Conservation (phyloP, 2,329 filamentous ascomycete species). For the Penicillium sp. region DNA sequence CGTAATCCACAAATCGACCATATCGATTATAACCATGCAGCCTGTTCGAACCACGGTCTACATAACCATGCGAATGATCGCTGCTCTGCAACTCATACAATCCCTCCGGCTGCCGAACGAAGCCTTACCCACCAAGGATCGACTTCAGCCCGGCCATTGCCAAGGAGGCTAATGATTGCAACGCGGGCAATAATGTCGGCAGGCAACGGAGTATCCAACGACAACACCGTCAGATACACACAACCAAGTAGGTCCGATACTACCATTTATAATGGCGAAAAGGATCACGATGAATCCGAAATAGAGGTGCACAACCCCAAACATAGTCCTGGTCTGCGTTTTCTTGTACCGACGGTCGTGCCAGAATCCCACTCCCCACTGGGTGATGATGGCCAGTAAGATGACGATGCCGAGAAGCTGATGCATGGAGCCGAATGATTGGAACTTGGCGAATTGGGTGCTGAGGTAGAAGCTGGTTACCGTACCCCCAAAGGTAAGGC, state of each 20-base stretch:
- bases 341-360: conserved; percentile 43
- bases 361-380: conserved; percentile 45
- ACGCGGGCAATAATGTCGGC: conserved; percentile 4
- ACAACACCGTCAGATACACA: conserved; percentile 16
- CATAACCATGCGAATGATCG: not conserved
- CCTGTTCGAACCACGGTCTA: not conserved
- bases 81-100: not conserved
- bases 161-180: not conserved
- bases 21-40: not conserved
- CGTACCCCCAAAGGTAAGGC: conserved; percentile 44
- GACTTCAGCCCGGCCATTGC: not conserved
- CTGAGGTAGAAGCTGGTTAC: conserved; percentile 49
- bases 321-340: conserved; percentile 14
- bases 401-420: conserved; percentile 53
- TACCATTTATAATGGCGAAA: conserved; percentile 27
- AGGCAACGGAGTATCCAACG: conserved; percentile 22
- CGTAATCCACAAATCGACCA: not conserved
- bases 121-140: not conserved
- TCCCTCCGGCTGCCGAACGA: not conserved
- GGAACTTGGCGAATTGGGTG: conserved; percentile 40
- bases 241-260: conserved; percentile 26
- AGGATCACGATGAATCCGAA: conserved; percentile 34
- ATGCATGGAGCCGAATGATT: conserved; percentile 49
- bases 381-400: conserved; percentile 38
- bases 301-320: conserved; percentile 32